Base-by-base conservation (phyloP, 208 protist genomes). In the Leishmania aethiopica region DNA sequence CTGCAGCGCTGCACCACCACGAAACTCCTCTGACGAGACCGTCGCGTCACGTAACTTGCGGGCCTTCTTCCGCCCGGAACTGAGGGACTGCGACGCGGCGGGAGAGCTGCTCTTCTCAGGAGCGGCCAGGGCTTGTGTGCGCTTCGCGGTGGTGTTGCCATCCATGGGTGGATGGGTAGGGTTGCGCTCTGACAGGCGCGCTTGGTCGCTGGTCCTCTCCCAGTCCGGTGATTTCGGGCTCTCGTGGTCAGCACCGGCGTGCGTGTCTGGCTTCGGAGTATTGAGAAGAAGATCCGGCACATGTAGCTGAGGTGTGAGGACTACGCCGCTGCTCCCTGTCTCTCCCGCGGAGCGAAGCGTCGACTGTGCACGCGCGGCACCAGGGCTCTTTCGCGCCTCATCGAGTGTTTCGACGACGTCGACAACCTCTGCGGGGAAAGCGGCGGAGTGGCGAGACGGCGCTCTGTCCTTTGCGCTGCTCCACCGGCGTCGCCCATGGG, bases 101-200 rank as follows among this genome's bases (percentile, higher is more conserved):
- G 76, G n/a, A 0, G 57, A 75, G 4, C 1, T 59, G 17, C 19
- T 74, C 32, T 74, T 22, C 45, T 51, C 70, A 51, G 42, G 70
- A 51, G 15, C 19, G 32, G 25, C 28, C 25, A 53, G 2, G n/a
- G 45, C 42, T 15, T 25, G 28, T 51, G 45, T 40, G 35, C 49
- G 35, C 17, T 49, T 71, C 17, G 57, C 75, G 49, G n/a, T 77
- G 40, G 69, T 66, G 81, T 71, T 57, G 22, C 60, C 57, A 62
- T 73, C 51, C 51, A 73, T n/a, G 42, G 35, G 81, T 10, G 71
- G 49, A 69, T 77, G 81, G 37, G 77, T 81, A 2, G 37, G 32
- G 32, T 73, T 62, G 25, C 77, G 55, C 40, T 60, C 28, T 37
- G 77, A 7, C 35, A 66, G 8, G 10, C 53, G 75, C 13, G 47